Evolutionary conservation across 352 stramenopile species (phyloP), one percentile per base, ranked within the genome.

Genomic region (Aphanomyces stellatus): DNA sequence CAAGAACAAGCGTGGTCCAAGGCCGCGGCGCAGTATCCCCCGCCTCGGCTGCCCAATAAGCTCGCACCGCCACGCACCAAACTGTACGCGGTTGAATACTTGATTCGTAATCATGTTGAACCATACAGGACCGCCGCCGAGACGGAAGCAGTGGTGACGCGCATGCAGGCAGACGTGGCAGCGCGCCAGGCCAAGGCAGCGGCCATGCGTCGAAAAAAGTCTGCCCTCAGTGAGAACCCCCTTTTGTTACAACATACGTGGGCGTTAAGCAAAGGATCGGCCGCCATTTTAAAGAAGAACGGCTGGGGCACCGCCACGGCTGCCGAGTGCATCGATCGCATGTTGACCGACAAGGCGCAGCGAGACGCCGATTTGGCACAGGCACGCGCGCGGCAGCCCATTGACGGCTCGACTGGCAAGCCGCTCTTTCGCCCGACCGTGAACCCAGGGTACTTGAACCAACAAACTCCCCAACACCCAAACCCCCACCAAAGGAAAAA

Each of bases 241-340:
- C n/a, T n/a, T n/a, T n/a, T n/a, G n/a, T n/a, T n/a, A n/a, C n/a
- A n/a, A n/a, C n/a, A n/a, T n/a, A n/a, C n/a, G n/a, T n/a, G n/a
- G 37, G 17, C 41, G 27, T 41, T 48, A n/a, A 11, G 28, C 35
- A 63, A 37, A 37, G 55, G 2, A 51, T 11, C 7, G 22, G n/a
- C 8, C 55, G 41, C 10, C n/a, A 63, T 63, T 17, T n/a, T 63
- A 6, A 48, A 63, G 11, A 37, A 63, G 25, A 63, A 63, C 25
- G 55, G 55, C 22, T 63, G 55, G 55, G 13, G n/a, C 11, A n/a
- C 19, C 27, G 24, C 24, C 22, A 43, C 55, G 2, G 5, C 55
- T 22, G 10, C 10, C 4, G 55, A 27, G 7, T 63, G 55, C 24
- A 41, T 63, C 3, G 30, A 63, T 7, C 27, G 55, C 17, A 31